Conservation (phyloP, 495 filamentous ascomycete genomes). For the Penicillium cosmopolitanum region DNA sequence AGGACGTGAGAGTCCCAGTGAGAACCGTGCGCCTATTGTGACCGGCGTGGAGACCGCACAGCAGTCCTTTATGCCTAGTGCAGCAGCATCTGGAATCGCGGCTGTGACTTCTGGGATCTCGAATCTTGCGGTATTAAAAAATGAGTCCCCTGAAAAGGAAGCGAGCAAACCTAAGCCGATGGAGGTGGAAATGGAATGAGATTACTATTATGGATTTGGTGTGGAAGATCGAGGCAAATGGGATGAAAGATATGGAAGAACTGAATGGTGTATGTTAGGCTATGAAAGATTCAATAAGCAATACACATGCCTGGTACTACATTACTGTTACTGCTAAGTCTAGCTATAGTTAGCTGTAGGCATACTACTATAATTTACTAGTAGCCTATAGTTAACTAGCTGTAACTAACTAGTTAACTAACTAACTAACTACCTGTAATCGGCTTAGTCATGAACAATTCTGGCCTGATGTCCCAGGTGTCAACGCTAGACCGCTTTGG, state of each 20-base stretch:
- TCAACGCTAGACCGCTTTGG: slow-evolving; percentile 26
- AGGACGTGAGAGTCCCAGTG: slow-evolving; percentile 24
- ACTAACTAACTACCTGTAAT: no score
- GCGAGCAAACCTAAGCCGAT: slow-evolving; percentile 36
- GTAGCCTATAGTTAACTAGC: no score
- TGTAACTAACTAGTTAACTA: no score
- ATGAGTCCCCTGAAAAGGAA: slow-evolving; percentile 25
- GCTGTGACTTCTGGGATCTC: slow-evolving; percentile 48
- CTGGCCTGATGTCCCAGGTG: background rate
- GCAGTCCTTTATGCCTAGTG: slow-evolving; percentile 28
- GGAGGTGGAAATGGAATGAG: slow-evolving; percentile 55
- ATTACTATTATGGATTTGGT: background rate
- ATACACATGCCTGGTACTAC: no score
- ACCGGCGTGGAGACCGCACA: slow-evolving; percentile 54
- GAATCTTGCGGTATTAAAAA: slow-evolving; percentile 39
- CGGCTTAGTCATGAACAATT: slow-evolving; percentile 8
- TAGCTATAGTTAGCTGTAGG: background rate
- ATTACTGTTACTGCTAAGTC: background rate
- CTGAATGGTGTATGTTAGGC: background rate
- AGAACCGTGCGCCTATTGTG: slow-evolving; percentile 38
- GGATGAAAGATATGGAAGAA: background rate
- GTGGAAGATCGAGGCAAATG: background rate
- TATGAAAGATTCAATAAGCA: no score
- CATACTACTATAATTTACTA: no score
- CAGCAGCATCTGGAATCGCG: slow-evolving; percentile 37